Base-by-base conservation (phyloP, 768 basidiomycete genomes). In the Scleroderma bovista region DNA sequence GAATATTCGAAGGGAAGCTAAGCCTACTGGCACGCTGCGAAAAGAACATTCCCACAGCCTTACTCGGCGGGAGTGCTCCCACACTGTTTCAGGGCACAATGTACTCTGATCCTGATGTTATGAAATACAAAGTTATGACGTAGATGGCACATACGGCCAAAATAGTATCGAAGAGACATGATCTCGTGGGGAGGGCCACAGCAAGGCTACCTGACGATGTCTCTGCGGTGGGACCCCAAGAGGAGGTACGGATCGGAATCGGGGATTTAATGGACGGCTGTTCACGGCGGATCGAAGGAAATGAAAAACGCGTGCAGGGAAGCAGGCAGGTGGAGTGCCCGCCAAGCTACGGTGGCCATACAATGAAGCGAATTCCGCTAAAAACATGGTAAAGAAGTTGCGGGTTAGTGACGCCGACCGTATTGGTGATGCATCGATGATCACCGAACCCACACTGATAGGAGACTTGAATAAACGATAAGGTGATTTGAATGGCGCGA, bases 221-320 rank as follows among this genome's bases (percentile, higher is more conserved):
- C 39, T 3, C 19, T 29, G 44, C 44, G 29, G 44, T 33, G 16
- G 44, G 44, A 45, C 44, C 44, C 44, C 44, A 26, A 17, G 44
- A 45, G 31, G 44, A 32, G 44, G 44, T 45, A 45, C 17, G 44
- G 31, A 45, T 31, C 20, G 31, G 31, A 11, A 45, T n/a, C 22
- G n/a, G 29, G 17, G 29, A 33, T 11, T 32, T 45, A 17, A 23
- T 26, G 32, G 44, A 19, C 17, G 44, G 19, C 10, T 19, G 44
- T 31, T 2, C n/a, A 32, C 44, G 26, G 44, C 31, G 29, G 31
- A 32, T 12, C 44, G 44, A 32, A 31, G 32, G 29, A 32, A 33
- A 45, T 45, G 44, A 45, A 45, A 20, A 45, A 45, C 44, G 44
- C 44, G 44, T 45, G 44, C 44, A 34, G 13, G 31, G 10, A 32